Percentiles rank a stretch among this genome's conserved stretches.
phyloP scores from a whole-genome alignment of 1,284 basidiomycete species.

The Sphaerobolus stellatus region DNA sequence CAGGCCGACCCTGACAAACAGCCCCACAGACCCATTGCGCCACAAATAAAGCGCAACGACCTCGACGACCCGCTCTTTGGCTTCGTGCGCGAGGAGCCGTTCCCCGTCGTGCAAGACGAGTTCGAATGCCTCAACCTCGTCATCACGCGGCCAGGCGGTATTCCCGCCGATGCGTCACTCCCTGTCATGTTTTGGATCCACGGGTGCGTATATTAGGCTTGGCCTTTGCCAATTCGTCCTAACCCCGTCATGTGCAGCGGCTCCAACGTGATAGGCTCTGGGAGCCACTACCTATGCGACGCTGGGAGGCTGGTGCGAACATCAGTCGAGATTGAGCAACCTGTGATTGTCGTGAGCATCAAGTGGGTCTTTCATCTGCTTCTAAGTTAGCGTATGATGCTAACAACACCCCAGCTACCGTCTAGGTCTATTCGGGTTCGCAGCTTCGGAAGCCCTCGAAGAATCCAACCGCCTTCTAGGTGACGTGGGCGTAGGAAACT shows the following conservation, averaged over 20 bases:
- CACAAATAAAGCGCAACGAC: constrained; percentile 52
- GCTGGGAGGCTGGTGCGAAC: constrained; percentile 66
- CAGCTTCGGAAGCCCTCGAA: constrained; percentile 57
- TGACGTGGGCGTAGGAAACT: constrained; percentile 73
- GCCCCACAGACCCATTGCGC: constrained; percentile 62
- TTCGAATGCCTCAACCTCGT: constrained; percentile 76
- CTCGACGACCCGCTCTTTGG: constrained; percentile 63
- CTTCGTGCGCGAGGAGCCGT: constrained; percentile 52
- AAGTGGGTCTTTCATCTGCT: constrained; percentile 50
- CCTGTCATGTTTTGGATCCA: constrained; percentile 82
- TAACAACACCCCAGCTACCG: constrained; percentile 53
- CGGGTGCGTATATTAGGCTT: constrained; percentile 49
- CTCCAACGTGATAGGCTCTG: constrained; percentile 60
- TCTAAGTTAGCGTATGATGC: constrained; percentile 7
- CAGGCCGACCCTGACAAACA: constrained; percentile 2
- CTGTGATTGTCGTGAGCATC: constrained; percentile 68
- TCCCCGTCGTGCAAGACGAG: constrained; percentile 63
- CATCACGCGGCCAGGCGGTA: constrained; percentile 44
- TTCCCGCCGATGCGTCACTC: constrained; percentile 42
- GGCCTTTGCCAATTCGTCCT: constrained; percentile 11
- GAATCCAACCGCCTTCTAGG: constrained; percentile 64
- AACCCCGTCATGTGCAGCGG: constrained; percentile 46
- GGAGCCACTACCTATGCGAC: constrained; percentile 74
- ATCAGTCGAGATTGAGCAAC: constrained; percentile 58
- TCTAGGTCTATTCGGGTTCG: constrained; percentile 72